Conservation (phyloP, 2,329 filamentous ascomycete genomes). For the Magnaporthiopsis incrustans region DNA sequence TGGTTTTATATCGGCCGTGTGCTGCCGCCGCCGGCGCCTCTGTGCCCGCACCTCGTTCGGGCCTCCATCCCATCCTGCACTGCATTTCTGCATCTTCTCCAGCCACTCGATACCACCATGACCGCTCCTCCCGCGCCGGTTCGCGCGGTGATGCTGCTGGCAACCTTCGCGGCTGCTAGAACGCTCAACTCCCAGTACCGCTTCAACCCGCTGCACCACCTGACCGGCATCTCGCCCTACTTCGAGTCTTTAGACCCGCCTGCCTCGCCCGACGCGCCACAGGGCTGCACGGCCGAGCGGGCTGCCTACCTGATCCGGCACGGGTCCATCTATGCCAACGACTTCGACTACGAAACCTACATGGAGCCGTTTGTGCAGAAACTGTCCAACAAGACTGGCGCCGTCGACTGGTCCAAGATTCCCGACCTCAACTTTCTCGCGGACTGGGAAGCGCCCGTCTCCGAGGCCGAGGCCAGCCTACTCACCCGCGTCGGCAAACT, state of each 20-base stretch:
- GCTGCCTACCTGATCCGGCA: constrained; percentile 52
- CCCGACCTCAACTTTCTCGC: constrained; percentile 48
- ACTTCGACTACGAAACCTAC: constrained; percentile 49
- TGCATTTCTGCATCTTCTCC: too few relatives aligned
- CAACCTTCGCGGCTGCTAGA: constrained; percentile 7
- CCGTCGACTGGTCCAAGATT: constrained; percentile 46
- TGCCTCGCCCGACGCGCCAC: constrained; percentile 32
- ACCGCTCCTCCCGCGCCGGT: neutral
- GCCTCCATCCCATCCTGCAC: neutral
- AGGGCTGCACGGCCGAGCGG: constrained; percentile 40
- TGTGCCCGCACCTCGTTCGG: too few relatives aligned
- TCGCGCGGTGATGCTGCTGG: neutral
- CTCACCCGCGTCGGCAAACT: constrained; percentile 53
- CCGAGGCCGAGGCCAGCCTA: constrained; percentile 48
- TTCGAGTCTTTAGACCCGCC: constrained; percentile 46
- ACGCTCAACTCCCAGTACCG: constrained; percentile 36
- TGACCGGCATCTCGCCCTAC: constrained; percentile 49
- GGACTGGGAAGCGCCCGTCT: constrained; percentile 48
- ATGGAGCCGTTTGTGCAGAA: constrained; percentile 51
- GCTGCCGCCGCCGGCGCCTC: too few relatives aligned
- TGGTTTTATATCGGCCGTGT: neutral
- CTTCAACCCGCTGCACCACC: constrained; percentile 46
- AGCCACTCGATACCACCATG: neutral
- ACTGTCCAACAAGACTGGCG: constrained; percentile 42
- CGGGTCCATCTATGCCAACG: constrained; percentile 52